A percentile compares a stretch with the other conserved stretches of the same genome.
These are phyloP conservation scores for Pleurotus djamor DNA, from an alignment of 768 basidiomycete species.

Conservation along the genomic window DNA sequence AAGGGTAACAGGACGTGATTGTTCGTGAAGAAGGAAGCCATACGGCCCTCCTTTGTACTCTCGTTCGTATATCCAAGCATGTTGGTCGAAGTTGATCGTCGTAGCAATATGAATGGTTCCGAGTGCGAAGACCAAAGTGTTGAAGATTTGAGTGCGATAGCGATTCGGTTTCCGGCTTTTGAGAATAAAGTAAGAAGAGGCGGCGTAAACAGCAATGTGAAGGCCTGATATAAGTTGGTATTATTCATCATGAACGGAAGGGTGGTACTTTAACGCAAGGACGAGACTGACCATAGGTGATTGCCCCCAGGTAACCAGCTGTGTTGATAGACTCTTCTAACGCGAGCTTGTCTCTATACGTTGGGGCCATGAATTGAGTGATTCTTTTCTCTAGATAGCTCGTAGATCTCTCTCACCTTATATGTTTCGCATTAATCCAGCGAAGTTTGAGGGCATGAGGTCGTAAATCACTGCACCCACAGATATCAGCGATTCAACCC, in stretches of 20 bases:
- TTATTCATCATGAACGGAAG: too few species aligned
- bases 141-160: background rate
- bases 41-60: background rate
- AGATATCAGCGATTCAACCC: background rate
- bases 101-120: conserved; percentile 3
- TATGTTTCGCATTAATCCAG: background rate
- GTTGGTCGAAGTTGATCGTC: background rate
- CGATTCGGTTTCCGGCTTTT: background rate
- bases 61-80: background rate
- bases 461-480: background rate
- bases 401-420: background rate
- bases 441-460: background rate
- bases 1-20: background rate
- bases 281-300: background rate
- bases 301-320: conserved; percentile 13
- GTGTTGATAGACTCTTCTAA: conserved; percentile 13
- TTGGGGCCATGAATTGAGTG: background rate
- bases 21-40: conserved; percentile 1
- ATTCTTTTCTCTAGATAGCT: background rate
- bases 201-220: background rate
- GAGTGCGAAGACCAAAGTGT: background rate
- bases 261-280: too few species aligned
- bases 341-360: background rate
- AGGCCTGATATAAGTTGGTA: background rate
- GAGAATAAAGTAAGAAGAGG: background rate